Conservation (phyloP, 306 rosid species). For the Begonia fuchsioides region DNA sequence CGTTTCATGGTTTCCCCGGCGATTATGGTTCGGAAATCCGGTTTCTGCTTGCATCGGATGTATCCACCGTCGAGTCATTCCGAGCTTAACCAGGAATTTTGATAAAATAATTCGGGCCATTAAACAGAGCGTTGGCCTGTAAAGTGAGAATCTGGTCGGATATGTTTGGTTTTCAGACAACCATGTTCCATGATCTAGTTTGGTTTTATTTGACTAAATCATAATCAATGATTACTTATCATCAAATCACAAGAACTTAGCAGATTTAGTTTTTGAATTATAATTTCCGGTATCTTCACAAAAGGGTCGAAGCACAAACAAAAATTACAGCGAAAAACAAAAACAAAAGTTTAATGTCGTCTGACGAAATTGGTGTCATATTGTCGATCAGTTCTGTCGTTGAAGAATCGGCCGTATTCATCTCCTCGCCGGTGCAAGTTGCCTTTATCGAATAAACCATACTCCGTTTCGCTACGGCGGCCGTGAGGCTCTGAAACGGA, state of each 20-base stretch:
- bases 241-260: no score
- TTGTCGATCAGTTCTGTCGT: no score
- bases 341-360: no score
- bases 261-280: no score
- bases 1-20: no score
- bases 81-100: conserved; percentile 11
- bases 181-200: not conserved
- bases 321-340: no score
- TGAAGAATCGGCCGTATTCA: no score
- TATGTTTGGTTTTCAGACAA: not conserved
- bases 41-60: conserved; percentile 9
- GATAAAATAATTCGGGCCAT: conserved; percentile 11
- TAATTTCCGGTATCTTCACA: no score
- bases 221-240: no score
- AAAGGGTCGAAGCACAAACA: no score
- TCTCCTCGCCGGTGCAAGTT: not conserved
- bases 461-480: conserved; percentile 2
- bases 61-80: conserved; percentile 11
- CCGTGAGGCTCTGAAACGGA: conserved; percentile 5
- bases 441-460: not conserved
- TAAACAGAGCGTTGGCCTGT: conserved; percentile 4
- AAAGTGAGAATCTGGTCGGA: not conserved
- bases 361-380: no score
- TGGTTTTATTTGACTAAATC: no score
- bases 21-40: conserved; percentile 4